Conservation (phyloP, 2,329 filamentous ascomycete species). For the Xylaria sp. region DNA sequence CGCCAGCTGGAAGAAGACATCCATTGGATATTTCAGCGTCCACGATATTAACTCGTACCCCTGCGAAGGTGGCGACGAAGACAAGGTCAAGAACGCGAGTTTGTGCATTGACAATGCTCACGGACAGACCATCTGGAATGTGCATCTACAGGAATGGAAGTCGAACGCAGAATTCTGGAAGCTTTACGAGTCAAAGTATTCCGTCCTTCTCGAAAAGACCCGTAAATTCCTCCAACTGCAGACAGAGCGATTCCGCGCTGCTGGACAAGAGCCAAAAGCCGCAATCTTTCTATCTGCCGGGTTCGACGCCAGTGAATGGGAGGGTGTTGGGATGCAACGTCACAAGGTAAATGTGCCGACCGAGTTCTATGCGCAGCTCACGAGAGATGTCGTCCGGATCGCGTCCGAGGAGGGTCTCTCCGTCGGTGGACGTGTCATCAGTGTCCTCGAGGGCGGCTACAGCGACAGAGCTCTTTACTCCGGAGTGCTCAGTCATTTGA, state of each 20-base stretch:
- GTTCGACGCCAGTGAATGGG: slow-evolving; percentile 96
- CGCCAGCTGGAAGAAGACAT: slow-evolving; percentile 70
- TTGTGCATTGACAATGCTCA: slow-evolving; percentile 92
- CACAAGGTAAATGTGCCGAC: slow-evolving; percentile 95
- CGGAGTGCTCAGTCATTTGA: slow-evolving; percentile 84
- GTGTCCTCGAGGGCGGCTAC: slow-evolving; percentile 92
- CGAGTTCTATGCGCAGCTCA: slow-evolving; percentile 90
- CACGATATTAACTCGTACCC: slow-evolving; percentile 99
- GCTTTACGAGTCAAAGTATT: slow-evolving; percentile 76
- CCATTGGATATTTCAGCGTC: slow-evolving; percentile 92
- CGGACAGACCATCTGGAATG: slow-evolving; percentile 91
- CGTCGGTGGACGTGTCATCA: slow-evolving; percentile 81
- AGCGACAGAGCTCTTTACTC: slow-evolving; percentile 86
- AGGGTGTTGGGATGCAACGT: slow-evolving; percentile 86
- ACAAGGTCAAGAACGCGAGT: slow-evolving; percentile 91
- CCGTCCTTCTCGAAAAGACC: slow-evolving; percentile 72
- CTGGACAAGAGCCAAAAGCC: slow-evolving; percentile 63
- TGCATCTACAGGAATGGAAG: slow-evolving; percentile 86
- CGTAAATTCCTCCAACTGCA: slow-evolving; percentile 70
- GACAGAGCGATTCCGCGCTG: slow-evolving; percentile 56
- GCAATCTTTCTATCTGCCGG: slow-evolving; percentile 94
- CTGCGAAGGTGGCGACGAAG: slow-evolving; percentile 86
- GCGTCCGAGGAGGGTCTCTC: slow-evolving; percentile 72
- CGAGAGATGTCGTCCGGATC: slow-evolving; percentile 75
- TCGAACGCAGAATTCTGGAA: slow-evolving; percentile 80